These are phyloP conservation scores for Scutellaria minor DNA, from an alignment of 257 asterid genomes.

Conservation along the genomic window DNA sequence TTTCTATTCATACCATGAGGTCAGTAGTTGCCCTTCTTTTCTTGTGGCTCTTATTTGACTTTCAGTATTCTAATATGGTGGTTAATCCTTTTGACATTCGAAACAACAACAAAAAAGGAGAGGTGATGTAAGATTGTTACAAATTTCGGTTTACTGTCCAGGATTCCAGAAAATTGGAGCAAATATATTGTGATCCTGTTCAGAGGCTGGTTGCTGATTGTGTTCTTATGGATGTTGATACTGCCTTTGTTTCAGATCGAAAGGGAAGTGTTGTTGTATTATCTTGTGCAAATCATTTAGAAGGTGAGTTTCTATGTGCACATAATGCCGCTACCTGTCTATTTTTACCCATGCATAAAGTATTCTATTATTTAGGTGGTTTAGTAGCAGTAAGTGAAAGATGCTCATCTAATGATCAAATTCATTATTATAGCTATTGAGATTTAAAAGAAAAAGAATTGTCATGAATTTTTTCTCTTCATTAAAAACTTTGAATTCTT, in stretches of 20 bases:
- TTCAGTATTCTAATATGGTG: slow-evolving; percentile 25
- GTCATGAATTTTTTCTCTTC: background rate
- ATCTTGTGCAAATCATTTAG: slow-evolving; percentile 72
- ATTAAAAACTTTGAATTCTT: background rate
- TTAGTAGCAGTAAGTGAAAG: background rate
- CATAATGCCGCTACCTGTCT: slow-evolving; percentile 5
- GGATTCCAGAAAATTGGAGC: slow-evolving; percentile 87
- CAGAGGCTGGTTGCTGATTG: slow-evolving; percentile 97
- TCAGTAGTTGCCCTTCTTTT: slow-evolving; percentile 42
- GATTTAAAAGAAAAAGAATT: background rate
- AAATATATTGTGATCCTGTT: slow-evolving; percentile 86
- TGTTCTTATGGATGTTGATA: slow-evolving; percentile 81
- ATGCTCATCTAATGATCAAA: background rate
- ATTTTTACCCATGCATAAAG: slow-evolving; percentile 9
- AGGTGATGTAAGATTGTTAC: slow-evolving; percentile 6
- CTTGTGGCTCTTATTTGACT: slow-evolving; percentile 26
- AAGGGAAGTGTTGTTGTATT: slow-evolving; percentile 84
- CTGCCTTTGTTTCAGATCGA: slow-evolving; percentile 90
- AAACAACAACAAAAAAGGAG: slow-evolving; percentile 4
- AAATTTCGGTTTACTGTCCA: slow-evolving; percentile 43
- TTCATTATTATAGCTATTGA: background rate
- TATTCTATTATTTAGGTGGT: background rate
- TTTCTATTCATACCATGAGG: slow-evolving; percentile 88
- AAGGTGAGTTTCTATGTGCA: slow-evolving; percentile 54
- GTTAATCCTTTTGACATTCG: slow-evolving; percentile 19